Base-by-base conservation (phyloP, 352 stramenopile species). In the Phytophthora ohioensis region DNA sequence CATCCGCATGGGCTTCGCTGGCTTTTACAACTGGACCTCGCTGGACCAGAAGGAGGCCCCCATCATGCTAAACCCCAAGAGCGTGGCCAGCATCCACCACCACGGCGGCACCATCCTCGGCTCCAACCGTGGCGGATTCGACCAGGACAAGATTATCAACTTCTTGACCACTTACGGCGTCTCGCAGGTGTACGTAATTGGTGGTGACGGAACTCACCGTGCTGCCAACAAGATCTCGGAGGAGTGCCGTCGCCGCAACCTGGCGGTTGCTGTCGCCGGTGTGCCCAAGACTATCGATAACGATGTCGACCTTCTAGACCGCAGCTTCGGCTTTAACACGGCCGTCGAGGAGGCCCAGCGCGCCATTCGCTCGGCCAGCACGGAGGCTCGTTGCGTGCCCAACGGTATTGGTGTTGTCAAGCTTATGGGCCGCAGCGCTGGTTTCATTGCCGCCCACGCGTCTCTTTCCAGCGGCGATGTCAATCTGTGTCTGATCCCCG, bases 281-380 rank as follows among this genome's bases (percentile, higher is more conserved):
- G 97, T 99, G 69, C 98, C 98, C 21, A 99, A 99, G 88, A 99
- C 98, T 4, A 99, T 99, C 64, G 98, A 99, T 87, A 99, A 99
- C 79, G 97, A 99, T 80, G 95, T 99, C 51, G 97, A 98, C 72
- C 88, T 99, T 56, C 94, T 99, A 59, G 98, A 99, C 78, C 94
- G 96, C 54, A 98, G 92, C 42, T 99, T 99, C 73, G 98, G 98
- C 46, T 99, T 99, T 78, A 93, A 97, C 65, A 98, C 96, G 32
- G 90, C 97, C 5, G 97, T 99, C 2, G 97, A 99, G 81, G 97
- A 98, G 67, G 96, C 96, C 15, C 94, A 98, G 82, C 81, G 78
- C 32, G 96, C 97, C 21, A 99, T 99, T 71, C 88, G 88, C 13
- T 93, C 86, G 56, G 90, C 91, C 54, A 92, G 88, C 61, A 98